These are phyloP conservation scores for Solanum hybrid DNA, from an alignment of 305 asterid species.

Conservation along the genomic window DNA sequence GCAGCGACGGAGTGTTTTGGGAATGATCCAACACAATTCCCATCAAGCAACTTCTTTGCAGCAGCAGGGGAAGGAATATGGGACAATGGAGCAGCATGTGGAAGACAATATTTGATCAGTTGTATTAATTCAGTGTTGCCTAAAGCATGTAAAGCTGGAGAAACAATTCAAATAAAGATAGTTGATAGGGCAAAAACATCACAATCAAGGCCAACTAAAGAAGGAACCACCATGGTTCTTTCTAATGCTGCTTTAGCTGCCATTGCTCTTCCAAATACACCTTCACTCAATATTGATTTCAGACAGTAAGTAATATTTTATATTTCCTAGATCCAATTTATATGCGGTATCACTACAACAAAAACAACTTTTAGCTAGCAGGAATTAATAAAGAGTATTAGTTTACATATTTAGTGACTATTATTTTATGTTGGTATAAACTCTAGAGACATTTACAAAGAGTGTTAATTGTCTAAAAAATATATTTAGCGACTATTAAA, in stretches of 20 bases:
- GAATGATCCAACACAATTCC: slow-evolving; percentile 38
- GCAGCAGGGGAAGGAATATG: slow-evolving; percentile 85
- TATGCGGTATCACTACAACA: not conserved
- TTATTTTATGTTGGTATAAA: too few relatives aligned
- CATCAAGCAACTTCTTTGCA: slow-evolving; percentile 51
- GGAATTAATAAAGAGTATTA: too few relatives aligned
- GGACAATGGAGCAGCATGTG: slow-evolving; percentile 88
- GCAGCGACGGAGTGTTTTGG: slow-evolving; percentile 71
- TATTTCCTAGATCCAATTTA: not conserved
- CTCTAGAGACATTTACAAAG: too few relatives aligned
- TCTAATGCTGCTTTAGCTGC: slow-evolving; percentile 41
- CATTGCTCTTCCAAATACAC: slow-evolving; percentile 25
- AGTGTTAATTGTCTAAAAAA: too few relatives aligned
- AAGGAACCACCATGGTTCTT: slow-evolving; percentile 49
- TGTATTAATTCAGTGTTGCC: slow-evolving; percentile 46
- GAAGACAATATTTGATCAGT: slow-evolving; percentile 56
- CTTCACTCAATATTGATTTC: slow-evolving; percentile 42
- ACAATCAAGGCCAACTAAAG: slow-evolving; percentile 32
- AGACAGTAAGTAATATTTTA: slow-evolving; percentile 38
- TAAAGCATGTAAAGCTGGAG: slow-evolving; percentile 29
- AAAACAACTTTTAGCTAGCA: not conserved
- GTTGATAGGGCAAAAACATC: slow-evolving; percentile 62
- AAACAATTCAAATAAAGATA: slow-evolving; percentile 39
- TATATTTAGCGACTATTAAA: too few relatives aligned
- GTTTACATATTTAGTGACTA: too few relatives aligned